phyloP scores from a whole-genome alignment of 1,139 yeast genomes.

The Nakaseomyces kungkrabaensis region DNA sequence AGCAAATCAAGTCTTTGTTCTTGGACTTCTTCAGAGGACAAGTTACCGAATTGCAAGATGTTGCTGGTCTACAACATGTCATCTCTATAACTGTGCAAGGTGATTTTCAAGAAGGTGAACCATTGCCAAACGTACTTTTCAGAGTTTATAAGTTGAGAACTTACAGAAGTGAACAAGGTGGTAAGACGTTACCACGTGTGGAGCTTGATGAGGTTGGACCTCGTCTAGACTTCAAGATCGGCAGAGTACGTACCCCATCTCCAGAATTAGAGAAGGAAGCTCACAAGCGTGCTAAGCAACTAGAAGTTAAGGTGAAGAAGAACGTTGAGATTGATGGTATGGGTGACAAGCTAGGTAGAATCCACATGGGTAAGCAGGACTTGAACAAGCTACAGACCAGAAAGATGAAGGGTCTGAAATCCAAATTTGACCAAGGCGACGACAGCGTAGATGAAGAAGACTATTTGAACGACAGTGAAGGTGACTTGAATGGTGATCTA shows the following conservation, averaged over 20 bases:
- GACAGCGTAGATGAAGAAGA: slow-evolving; percentile 45
- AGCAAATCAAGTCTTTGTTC: slow-evolving; percentile 78
- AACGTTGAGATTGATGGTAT: slow-evolving; percentile 74
- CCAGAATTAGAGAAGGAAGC: slow-evolving; percentile 93
- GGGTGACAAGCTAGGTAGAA: slow-evolving; percentile 97
- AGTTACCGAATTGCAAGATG: slow-evolving; percentile 75
- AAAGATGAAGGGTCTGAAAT: slow-evolving; percentile 96
- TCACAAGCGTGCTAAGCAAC: slow-evolving; percentile 65
- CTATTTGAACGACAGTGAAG: slow-evolving; percentile 37
- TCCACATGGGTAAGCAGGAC: slow-evolving; percentile 95
- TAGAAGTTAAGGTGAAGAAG: slow-evolving; percentile 78
- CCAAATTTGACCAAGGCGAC: slow-evolving; percentile 65
- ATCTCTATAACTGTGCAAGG: slow-evolving; percentile 74
- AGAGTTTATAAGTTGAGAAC: slow-evolving; percentile 85
- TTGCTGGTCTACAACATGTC: slow-evolving; percentile 87
- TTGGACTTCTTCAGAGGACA: slow-evolving; percentile 89
- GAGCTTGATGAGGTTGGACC: slow-evolving; percentile 96
- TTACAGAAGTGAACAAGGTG: slow-evolving; percentile 61
- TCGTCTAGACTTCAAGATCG: slow-evolving; percentile 82
- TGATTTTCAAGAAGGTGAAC: slow-evolving; percentile 62
- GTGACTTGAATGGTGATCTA: slow-evolving; percentile 38
- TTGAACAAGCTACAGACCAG: slow-evolving; percentile 83
- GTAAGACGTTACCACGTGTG: slow-evolving; percentile 70
- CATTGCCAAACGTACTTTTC: slow-evolving; percentile 74
- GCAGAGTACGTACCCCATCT: slow-evolving; percentile 75